Base-by-base conservation (phyloP, 2,329 filamentous ascomycete genomes). In the Cordyceps militaris region DNA sequence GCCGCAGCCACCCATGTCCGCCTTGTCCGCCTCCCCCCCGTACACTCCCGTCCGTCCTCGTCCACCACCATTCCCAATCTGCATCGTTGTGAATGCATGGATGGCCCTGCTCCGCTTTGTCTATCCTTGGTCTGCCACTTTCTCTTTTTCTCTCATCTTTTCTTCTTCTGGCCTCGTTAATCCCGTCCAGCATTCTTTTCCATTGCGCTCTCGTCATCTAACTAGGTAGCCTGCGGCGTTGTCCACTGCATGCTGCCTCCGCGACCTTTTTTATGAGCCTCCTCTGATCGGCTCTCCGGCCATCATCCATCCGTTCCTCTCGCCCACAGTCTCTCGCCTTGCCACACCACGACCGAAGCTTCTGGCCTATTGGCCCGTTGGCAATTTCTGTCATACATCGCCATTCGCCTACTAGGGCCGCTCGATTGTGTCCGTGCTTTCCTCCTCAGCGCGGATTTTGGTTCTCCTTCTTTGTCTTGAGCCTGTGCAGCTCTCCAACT, bases 91-190 rank as follows among this genome's bases (percentile, higher is more conserved):
- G 16, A 49, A 28, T 56, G 43, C 43, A 56, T 56, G 53, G 53
- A 56, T 56, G 53, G 53, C 24, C 43, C 44, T 48, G 53, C 53
- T 56, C 53, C 53, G 53, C 44, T 56, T 56, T 40, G 42, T 11
- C 21, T 16, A 40, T 28, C 43, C 43, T 56, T 21, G 26, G 40
- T 36, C 51, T 44, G 51, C 38, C 51, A 21, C 51, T 46, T 32
- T 21, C 32, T 40, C 24, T 56, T 48, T 49, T 34, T 56, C 53
- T 56, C 44, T 32, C 53, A 30, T 49, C 44, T 32, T 34, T 48
- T 54, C 42, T 36, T 49, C 44, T 56, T 24, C 53, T 56, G 34
- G 53, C 23, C 24, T 49, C 44, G 43, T 36, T 40, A 42, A 32
- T 49, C 53, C 34, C 44, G 49, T 56, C 24, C 53, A 42, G 24